Conservation (phyloP, 768 basidiomycete genomes). For the Antrodiella citrinella region DNA sequence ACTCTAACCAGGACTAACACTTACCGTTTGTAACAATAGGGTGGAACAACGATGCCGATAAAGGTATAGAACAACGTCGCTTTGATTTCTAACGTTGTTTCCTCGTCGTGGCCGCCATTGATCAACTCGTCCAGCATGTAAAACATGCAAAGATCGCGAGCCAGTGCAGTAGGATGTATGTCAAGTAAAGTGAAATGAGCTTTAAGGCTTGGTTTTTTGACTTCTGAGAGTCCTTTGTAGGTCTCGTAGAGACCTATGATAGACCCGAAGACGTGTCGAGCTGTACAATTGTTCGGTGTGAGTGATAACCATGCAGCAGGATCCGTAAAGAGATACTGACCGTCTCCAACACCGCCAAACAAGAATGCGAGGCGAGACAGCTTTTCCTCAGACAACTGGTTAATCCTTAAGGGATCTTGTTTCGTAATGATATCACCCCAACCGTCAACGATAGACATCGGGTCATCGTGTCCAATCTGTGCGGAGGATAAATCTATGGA, state of each 20-base stretch:
- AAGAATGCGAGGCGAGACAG: conserved; percentile 10
- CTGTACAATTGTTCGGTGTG: too few relatives aligned
- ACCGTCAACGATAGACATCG: background rate
- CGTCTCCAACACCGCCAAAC: conserved; percentile 16
- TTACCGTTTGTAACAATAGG: conserved; percentile 6
- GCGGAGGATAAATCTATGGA: background rate
- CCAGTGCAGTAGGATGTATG: conserved; percentile 10
- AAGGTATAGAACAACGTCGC: conserved; percentile 3
- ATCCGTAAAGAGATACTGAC: conserved; percentile 1
- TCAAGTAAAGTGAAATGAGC: conserved; percentile 14
- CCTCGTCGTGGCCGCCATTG: background rate
- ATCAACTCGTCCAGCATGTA: conserved; percentile 9
- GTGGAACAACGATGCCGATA: background rate
- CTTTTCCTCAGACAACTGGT: too few relatives aligned
- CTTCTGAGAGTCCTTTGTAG: conserved; percentile 1
- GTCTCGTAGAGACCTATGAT: conserved; percentile 6
- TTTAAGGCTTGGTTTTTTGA: background rate
- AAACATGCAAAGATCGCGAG: conserved; percentile 13
- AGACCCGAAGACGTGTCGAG: conserved; percentile 9
- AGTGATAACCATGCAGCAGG: too few relatives aligned
- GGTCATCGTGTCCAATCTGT: background rate
- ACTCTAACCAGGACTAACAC: too few relatives aligned
- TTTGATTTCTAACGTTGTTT: conserved; percentile 1
- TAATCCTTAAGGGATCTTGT: too few relatives aligned
- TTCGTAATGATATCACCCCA: too few relatives aligned